Base-by-base conservation (phyloP, 352 stramenopile species). In the Phytophthora pistaciae region DNA sequence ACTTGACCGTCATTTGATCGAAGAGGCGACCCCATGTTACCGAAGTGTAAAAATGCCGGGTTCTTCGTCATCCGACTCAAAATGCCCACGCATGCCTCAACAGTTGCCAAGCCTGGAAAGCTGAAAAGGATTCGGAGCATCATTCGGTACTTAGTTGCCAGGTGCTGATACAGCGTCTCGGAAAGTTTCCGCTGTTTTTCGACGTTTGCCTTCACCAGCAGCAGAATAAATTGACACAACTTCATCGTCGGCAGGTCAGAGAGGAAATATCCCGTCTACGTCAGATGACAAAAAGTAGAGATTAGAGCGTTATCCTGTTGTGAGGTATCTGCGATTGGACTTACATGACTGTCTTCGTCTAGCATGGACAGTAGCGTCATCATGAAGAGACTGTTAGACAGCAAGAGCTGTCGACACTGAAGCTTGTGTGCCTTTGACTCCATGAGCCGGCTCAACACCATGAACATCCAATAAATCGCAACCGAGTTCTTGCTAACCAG, bases 191-290 rank as follows among this genome's bases (percentile, higher is more conserved):
- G 74, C 57, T 94, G 86, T 38, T 90, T 89, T n/a, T 90, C 76
- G 2, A 77, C 72, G 56, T 91, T 87, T 3, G 76, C 80, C 62
- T 84, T 92, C 44, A 95, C 74, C 27, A 95, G 62, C 33, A 73
- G 50, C n/a, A 93, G 48, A 31, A 94, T 79, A n/a, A 95, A 82
- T 53, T 91, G 82, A 21, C 83, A 91, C 46, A 94, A 57, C 52
- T 91, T 93, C 88, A 95, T 95, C 5, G 82, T 90, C 5, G 86
- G 84, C 6, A 95, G 56, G 58, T 94, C 86, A 3, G 84, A 84
- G n/a, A 93, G 69, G 61, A 84, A 91, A 33, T 68, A 70, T 38
- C 83, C 77, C 6, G 81, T 83, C 87, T 94, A 68, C 3, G 55
- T 40, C 59, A 49, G 27, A 64, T 20, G 48, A 60, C 46, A 60